phyloP scores from a whole-genome alignment of 805 yeast species.

The Sugiyamaella chiloensis region DNA sequence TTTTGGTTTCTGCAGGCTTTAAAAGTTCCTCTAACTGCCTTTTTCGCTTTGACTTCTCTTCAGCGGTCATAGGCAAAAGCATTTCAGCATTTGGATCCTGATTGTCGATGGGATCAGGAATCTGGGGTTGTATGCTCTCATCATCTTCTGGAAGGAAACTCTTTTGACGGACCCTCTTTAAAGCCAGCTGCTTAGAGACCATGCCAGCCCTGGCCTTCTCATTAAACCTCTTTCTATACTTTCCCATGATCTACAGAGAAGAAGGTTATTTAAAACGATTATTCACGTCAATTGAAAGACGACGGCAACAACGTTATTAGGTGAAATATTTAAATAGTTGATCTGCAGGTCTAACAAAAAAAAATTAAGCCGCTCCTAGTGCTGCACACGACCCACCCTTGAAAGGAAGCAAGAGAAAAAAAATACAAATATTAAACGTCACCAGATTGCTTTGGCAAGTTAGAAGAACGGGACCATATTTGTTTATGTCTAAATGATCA shows the following conservation, averaged over 20 bases:
- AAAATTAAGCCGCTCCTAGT: background rate
- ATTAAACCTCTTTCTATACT: constrained; percentile 74
- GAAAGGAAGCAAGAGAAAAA: too few species aligned
- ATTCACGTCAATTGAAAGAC: background rate
- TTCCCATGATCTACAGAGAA: constrained; percentile 77
- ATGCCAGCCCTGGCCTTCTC: constrained; percentile 84
- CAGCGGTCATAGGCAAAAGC: constrained; percentile 58
- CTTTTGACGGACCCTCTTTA: constrained; percentile 65
- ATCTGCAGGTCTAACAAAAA: too few species aligned
- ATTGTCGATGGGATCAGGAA: constrained; percentile 18
- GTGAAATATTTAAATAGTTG: too few species aligned
- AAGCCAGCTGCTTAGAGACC: constrained; percentile 71
- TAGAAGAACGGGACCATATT: too few species aligned
- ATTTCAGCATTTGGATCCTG: constrained; percentile 59
- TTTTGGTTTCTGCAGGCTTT: constrained; percentile 61
- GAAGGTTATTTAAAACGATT: background rate
- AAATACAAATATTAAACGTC: background rate
- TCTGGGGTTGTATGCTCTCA: constrained; percentile 29
- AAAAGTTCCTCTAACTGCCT: constrained; percentile 59
- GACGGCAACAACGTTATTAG: too few species aligned
- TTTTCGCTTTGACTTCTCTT: constrained; percentile 63
- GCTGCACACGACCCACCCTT: too few species aligned
- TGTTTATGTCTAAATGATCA: too few species aligned
- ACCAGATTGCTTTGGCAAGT: background rate
- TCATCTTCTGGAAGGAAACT: constrained; percentile 55